Conservation (phyloP, 805 yeast genomes). For the Danielozyma ontarioensis region DNA sequence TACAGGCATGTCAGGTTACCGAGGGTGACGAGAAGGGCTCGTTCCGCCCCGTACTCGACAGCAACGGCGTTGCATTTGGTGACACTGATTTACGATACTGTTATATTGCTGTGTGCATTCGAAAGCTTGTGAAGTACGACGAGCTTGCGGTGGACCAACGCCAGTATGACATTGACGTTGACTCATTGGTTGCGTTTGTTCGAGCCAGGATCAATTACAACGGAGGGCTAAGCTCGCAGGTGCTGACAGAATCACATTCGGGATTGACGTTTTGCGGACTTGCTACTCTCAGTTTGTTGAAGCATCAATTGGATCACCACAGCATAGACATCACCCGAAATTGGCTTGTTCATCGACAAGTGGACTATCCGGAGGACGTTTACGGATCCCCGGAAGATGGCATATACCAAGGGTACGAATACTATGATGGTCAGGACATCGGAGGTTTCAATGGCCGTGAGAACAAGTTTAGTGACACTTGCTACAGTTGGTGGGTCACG, state of each 20-base stretch:
- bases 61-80: slow-evolving; percentile 37
- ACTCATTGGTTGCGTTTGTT: slow-evolving; percentile 31
- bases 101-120: slow-evolving; percentile 65
- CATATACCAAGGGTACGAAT: slow-evolving; percentile 21
- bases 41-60: slow-evolving; percentile 27
- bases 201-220: slow-evolving; percentile 30
- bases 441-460: slow-evolving; percentile 87
- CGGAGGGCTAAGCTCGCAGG: slow-evolving; percentile 68
- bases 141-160: slow-evolving; percentile 16
- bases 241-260: slow-evolving; percentile 66
- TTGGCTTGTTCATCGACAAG: slow-evolving; percentile 67
- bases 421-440: slow-evolving; percentile 42
- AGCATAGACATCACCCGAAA: slow-evolving; percentile 34
- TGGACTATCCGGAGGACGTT: slow-evolving; percentile 30
- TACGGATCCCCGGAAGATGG: slow-evolving; percentile 20
- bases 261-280: slow-evolving; percentile 86
- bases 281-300: slow-evolving; percentile 47
- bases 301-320: slow-evolving; percentile 13
- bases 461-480: slow-evolving; percentile 81
- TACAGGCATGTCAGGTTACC: slow-evolving; percentile 51
- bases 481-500: slow-evolving; percentile 82
- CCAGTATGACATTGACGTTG: slow-evolving; percentile 38
- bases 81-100: slow-evolving; percentile 71
- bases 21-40: slow-evolving; percentile 27
- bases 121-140: slow-evolving; percentile 45